phyloP scores from a whole-genome alignment of 129 eudicot species.

The Arctium minus region DNA sequence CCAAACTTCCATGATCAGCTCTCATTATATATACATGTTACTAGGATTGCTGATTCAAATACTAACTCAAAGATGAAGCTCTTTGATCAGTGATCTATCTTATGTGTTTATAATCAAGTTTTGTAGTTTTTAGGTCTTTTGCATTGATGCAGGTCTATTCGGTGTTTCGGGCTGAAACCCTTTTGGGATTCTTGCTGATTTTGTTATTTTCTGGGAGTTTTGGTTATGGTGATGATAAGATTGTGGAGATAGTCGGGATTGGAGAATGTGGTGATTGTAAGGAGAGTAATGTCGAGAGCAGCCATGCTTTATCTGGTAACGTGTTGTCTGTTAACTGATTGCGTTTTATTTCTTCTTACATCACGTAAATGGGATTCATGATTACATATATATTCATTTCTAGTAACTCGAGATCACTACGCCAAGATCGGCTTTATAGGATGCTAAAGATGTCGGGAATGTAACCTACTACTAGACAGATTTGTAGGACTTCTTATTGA shows the following conservation, averaged over 20 bases:
- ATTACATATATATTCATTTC: neutral
- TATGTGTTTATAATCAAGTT: slow-evolving; percentile 10
- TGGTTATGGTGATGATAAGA: slow-evolving; percentile 44
- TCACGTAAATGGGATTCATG: neutral
- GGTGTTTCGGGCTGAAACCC: slow-evolving; percentile 30
- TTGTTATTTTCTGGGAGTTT: slow-evolving; percentile 36
- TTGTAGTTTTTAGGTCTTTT: neutral
- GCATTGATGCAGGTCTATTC: slow-evolving; percentile 45
- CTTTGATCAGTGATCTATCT: neutral
- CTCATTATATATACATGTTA: slow-evolving; percentile 38
- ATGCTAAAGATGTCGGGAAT: neutral
- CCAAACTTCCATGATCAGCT: slow-evolving; percentile 5
- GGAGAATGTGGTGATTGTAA: slow-evolving; percentile 86
- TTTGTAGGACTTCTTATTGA: neutral
- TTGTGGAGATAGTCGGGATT: slow-evolving; percentile 63
- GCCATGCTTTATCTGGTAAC: slow-evolving; percentile 73
- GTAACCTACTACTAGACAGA: neutral
- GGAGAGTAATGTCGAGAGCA: slow-evolving; percentile 51
- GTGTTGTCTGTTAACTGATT: neutral
- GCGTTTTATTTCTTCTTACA: neutral
- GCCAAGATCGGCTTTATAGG: neutral
- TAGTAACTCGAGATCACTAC: neutral
- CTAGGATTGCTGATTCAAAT: slow-evolving; percentile 13
- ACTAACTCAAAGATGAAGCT: slow-evolving; percentile 22
- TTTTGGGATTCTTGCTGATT: slow-evolving; percentile 49